Base-by-base conservation (phyloP, 345 rosid genomes). In the Eucalyptus viminalis region DNA sequence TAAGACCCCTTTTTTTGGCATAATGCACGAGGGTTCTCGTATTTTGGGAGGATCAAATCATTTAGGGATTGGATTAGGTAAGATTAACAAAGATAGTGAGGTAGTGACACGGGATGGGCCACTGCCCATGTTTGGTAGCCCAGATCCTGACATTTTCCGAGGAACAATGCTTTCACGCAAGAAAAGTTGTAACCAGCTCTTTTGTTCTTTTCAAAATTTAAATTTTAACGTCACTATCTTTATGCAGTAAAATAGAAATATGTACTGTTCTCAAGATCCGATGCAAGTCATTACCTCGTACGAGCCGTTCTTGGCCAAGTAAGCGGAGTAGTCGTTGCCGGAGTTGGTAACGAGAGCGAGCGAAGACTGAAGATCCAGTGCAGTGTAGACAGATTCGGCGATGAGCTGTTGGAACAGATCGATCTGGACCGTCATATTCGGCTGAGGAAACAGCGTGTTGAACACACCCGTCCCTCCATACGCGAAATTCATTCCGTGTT, bases 401-500 rank as follows among this genome's bases (percentile, higher is more conserved):
- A 90, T 88, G 49, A 93, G 86, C 29, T 95, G 90, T 16, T 94
- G 91, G 81, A 97, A 94, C 87, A 88, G 92, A 89, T 91, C 94
- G 58, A 97, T 96, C 88, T 97, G 99, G 87, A 93, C 90, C 1
- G 95, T 95, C 99, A 97, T 94, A 89, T 97, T 95, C 31, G 99
- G 99, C 14, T 83, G 88, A 24, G 91, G 62, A 49, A 24, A 34
- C 17, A 85, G 9, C 6, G 98, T 94, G 47, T 94, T 91, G 60
- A 97, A 95, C 67, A 97, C 98, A 11, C 99, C 98, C 3, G 98
- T 95, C 40, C 98, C 98, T 85, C 99, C 99, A 43, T 89, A 93
- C 2, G 99, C 99, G 87, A 95, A 96, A 89, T 97, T 97, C 94
- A 97, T 91, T 31, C 99, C 99, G 50, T 87, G 85, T 58, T 87